Base-by-base conservation (phyloP, 2,329 filamentous ascomycete genomes). In the Rasamsonia emersonii region DNA sequence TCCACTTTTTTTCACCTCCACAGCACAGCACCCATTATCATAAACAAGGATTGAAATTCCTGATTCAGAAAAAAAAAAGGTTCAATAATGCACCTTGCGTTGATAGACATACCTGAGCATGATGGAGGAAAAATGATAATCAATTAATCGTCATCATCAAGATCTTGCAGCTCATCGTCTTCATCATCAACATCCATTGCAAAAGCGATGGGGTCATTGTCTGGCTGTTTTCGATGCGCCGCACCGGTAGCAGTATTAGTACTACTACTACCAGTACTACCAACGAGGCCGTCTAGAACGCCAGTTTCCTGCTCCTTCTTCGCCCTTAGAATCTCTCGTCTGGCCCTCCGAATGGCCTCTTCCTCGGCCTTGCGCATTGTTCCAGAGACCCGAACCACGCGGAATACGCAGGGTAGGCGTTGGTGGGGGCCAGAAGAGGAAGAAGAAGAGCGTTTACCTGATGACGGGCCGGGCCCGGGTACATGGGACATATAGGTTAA, bases 291-390 rank as follows among this genome's bases (percentile, higher is more conserved):
- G 18, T 64, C 64, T 33, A 71, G 56, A 24, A 61, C 62, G 9
- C 53, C 62, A 37, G 46, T 60, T 44, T 56, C 61, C 50, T 60
- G n/a, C n/a, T 57, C 66, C 17, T 70, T 71, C 50, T 72, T 73
- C 32, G 81, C 77, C 18, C 76, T 72, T 25, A 82, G 64, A 38
- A 93, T 79, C 35, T 86, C 72, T 35, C 70, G 67, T 45, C 82
- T 78, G 24, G 86, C 84, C 38, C 84, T 71, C 3, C 79, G 72
- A 47, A 96, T 82, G 20, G 86, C 86, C 58, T 94, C 88, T 53
- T 93, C 79, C 59, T 96, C 88, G 2, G 78, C 81, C 59, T 93
- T 94, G 46, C 79, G 80, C 50, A 98, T 94, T 3, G 91, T 98
- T 10, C 89, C 91, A 43, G 84, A 91, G 9, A 95, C 85, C 39